Percentiles rank a stretch among this genome's conserved stretches.
Conservation (phyloP, 2,329 filamentous ascomycete genomes). For the Venturia effusa region DNA sequence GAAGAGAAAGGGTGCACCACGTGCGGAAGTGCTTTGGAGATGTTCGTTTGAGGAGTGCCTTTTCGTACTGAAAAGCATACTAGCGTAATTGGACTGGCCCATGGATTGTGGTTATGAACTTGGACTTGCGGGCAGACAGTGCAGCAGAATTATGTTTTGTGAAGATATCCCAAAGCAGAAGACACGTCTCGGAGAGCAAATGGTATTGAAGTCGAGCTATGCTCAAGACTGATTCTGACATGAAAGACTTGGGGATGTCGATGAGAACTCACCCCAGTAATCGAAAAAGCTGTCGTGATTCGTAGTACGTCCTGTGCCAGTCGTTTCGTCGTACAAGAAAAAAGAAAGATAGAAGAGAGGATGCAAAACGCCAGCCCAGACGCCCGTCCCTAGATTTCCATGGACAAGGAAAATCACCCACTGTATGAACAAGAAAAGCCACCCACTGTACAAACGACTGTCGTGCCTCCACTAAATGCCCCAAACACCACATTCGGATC, state of each 20-base stretch:
- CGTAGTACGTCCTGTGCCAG: not conserved
- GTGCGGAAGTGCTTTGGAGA: too few species aligned
- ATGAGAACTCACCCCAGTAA: not conserved
- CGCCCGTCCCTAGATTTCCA: not conserved
- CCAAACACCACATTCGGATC: not conserved
- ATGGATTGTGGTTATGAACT: too few species aligned
- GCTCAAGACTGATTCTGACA: not conserved
- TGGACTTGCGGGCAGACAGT: too few species aligned
- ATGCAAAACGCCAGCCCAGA: not conserved
- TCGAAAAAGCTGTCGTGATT: not conserved
- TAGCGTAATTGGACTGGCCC: too few species aligned
- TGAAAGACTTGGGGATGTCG: not conserved
- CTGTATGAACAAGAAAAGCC: too few species aligned
- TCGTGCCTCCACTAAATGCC: not conserved
- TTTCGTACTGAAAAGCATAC: too few species aligned
- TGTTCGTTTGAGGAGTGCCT: too few species aligned
- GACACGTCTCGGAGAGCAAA: too few species aligned
- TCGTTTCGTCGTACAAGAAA: not conserved
- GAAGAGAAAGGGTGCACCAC: too few species aligned
- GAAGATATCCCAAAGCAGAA: too few species aligned
- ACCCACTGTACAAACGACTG: not conserved
- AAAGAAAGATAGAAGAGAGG: not conserved
- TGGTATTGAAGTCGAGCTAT: not conserved
- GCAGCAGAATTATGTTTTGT: too few species aligned
- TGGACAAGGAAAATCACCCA: not conserved